Evolutionary conservation across 305 asterid genomes (phyloP).

Genomic region (Fraxinus sp.): DNA sequence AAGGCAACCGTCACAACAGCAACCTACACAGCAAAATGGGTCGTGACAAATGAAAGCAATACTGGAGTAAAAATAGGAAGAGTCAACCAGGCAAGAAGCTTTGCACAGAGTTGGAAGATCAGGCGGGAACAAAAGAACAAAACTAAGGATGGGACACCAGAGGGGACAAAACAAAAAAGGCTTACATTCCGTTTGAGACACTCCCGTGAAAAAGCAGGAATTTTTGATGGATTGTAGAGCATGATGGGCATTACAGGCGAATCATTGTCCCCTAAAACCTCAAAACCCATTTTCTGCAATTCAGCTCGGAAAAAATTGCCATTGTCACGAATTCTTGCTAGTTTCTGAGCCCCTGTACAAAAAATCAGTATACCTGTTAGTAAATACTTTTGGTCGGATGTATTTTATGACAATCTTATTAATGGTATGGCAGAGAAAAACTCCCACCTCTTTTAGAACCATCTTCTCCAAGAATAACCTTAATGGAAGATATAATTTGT

Average conservation of each 20-base stretch:
- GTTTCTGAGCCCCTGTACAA: constrained; percentile 82
- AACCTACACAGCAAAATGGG: constrained; percentile 42
- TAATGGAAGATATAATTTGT: constrained; percentile 86
- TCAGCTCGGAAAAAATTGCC: constrained; percentile 91
- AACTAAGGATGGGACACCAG: background rate
- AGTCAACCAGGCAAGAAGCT: background rate
- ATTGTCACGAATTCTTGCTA: constrained; percentile 80
- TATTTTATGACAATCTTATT: background rate
- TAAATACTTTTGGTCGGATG: background rate
- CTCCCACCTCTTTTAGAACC: constrained; percentile 88
- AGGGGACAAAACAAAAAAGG: background rate
- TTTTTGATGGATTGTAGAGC: constrained; percentile 95
- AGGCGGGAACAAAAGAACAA: background rate
- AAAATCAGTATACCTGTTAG: constrained; percentile 22
- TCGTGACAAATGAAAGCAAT: background rate
- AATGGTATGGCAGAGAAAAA: constrained; percentile 22
- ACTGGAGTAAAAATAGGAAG: background rate
- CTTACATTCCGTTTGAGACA: constrained; percentile 77
- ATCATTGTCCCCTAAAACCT: constrained; percentile 95
- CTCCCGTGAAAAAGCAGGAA: constrained; percentile 95
- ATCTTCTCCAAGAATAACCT: constrained; percentile 96
- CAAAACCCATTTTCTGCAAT: constrained; percentile 95
- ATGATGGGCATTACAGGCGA: constrained; percentile 98
- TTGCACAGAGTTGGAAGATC: background rate
- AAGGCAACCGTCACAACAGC: constrained; percentile 96